Evolutionary conservation across 2,329 filamentous ascomycete species (phyloP).

Genomic region (Samsoniella hepiali): DNA sequence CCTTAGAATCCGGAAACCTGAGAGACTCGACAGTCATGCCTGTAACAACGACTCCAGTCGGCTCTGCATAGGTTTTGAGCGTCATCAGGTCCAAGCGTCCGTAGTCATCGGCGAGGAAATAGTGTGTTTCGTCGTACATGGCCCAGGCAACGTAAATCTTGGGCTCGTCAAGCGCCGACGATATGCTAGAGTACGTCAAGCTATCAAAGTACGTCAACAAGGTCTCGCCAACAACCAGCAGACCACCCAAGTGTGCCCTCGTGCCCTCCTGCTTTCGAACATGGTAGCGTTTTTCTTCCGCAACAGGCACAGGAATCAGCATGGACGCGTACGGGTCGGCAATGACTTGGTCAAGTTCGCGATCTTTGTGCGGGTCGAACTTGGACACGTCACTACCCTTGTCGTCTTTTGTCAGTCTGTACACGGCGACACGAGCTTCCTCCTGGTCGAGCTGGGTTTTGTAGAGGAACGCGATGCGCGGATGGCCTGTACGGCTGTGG

Average conservation of each 20-base stretch:
- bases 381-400: conserved; percentile 50
- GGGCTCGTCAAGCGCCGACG: conserved; percentile 64
- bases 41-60: conserved; percentile 64
- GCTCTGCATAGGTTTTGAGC: conserved; percentile 64
- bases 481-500: conserved; percentile 56
- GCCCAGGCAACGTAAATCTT: conserved; percentile 93
- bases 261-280: conserved; percentile 51
- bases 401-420: conserved; percentile 57
- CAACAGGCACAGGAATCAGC: conserved; percentile 60
- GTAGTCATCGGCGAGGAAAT: conserved; percentile 89
- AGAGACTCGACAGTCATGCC: conserved; percentile 63
- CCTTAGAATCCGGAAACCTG: conserved; percentile 27
- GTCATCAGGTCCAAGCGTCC: conserved; percentile 82
- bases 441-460: conserved; percentile 50
- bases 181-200: conserved; percentile 63
- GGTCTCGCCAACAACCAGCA: conserved; percentile 76
- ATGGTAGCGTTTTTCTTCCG: conserved; percentile 58
- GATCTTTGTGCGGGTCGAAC: conserved; percentile 54
- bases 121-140: conserved; percentile 74
- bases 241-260: conserved; percentile 61
- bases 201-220: conserved; percentile 83
- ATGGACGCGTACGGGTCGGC: conserved; percentile 55
- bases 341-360: conserved; percentile 52
- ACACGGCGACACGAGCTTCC: conserved; percentile 56
- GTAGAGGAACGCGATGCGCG: conserved; percentile 57